Conservation (phyloP, 2,329 filamentous ascomycete species). For the Diaporthe destruens region DNA sequence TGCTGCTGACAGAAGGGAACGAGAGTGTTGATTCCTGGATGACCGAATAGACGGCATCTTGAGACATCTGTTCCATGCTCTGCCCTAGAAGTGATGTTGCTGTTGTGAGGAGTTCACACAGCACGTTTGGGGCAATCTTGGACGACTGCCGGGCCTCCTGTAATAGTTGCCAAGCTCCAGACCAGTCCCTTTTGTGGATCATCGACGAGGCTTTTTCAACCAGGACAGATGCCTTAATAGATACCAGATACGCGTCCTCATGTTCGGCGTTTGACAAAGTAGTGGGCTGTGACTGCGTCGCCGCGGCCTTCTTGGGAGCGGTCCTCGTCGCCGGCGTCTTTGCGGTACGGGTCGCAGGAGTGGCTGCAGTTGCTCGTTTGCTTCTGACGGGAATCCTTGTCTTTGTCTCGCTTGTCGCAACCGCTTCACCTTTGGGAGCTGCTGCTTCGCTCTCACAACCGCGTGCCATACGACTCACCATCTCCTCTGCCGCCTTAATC, state of each 20-base stretch:
- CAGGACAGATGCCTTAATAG: conserved; percentile 55
- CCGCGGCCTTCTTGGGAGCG: conserved; percentile 42
- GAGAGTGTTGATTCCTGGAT: conserved; percentile 94
- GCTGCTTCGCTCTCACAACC: background rate
- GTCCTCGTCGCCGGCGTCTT: conserved; percentile 44
- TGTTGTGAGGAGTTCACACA: conserved; percentile 66
- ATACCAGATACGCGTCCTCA: conserved; percentile 52
- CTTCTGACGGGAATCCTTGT: conserved; percentile 52
- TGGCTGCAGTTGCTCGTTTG: conserved; percentile 46
- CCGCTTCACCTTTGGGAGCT: background rate
- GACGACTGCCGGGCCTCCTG: conserved; percentile 37
- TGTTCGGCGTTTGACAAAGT: conserved; percentile 45
- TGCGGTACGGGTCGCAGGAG: conserved; percentile 45
- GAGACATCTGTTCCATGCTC: conserved; percentile 78
- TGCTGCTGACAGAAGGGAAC: conserved; percentile 75
- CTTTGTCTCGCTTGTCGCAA: conserved; percentile 52
- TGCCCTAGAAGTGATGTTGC: conserved; percentile 77
- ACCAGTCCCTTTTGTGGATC: conserved; percentile 67
- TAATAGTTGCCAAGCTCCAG: conserved; percentile 48
- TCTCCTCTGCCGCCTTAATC: conserved; percentile 63
- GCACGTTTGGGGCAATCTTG: conserved; percentile 51
- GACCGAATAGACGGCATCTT: conserved; percentile 87
- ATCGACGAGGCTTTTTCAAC: conserved; percentile 60
- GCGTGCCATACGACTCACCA: conserved; percentile 53
- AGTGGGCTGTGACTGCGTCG: conserved; percentile 18